phyloP scores from a whole-genome alignment of 495 filamentous ascomycete species.

The Mytilinidion resinicola region DNA sequence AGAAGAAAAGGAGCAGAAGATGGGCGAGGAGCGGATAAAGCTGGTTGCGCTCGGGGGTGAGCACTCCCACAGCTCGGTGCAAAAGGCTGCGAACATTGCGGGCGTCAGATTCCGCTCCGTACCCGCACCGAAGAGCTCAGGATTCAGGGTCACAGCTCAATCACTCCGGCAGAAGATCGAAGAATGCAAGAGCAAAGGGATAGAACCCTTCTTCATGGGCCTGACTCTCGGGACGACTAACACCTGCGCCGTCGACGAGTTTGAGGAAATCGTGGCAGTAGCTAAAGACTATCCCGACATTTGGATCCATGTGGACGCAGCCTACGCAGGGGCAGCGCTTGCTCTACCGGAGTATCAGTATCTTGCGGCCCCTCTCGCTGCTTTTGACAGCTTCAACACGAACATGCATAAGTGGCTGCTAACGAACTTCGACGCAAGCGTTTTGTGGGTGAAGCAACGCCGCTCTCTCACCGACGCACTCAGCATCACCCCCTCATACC shows the following conservation, averaged over 20 bases:
- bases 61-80: conserved; percentile 72
- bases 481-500: conserved; percentile 75
- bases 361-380: conserved; percentile 53
- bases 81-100: conserved; percentile 81
- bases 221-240: conserved; percentile 83
- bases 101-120: conserved; percentile 72
- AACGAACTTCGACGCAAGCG: conserved; percentile 88
- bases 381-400: conserved; percentile 83
- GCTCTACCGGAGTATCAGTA: conserved; percentile 75
- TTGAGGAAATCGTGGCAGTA: conserved; percentile 60
- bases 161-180: conserved; percentile 55
- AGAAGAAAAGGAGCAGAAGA: conserved; percentile 56
- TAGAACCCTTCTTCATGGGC: conserved; percentile 81
- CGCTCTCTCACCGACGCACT: conserved; percentile 70
- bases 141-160: conserved; percentile 64
- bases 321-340: conserved; percentile 83
- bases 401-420: conserved; percentile 99
- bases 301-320: conserved; percentile 97
- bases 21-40: conserved; percentile 57
- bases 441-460: conserved; percentile 70
- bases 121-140: conserved; percentile 51
- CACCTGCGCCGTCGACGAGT: conserved; percentile 80
- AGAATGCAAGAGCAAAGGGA: conserved; percentile 53
- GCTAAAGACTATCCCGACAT: conserved; percentile 58
- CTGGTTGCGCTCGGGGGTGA: conserved; percentile 79